Percentiles rank a stretch among this genome's conserved stretches.
phyloP scores from a whole-genome alignment of 2,329 filamentous ascomycete genomes.

The Trematosphaeria pertusa region DNA sequence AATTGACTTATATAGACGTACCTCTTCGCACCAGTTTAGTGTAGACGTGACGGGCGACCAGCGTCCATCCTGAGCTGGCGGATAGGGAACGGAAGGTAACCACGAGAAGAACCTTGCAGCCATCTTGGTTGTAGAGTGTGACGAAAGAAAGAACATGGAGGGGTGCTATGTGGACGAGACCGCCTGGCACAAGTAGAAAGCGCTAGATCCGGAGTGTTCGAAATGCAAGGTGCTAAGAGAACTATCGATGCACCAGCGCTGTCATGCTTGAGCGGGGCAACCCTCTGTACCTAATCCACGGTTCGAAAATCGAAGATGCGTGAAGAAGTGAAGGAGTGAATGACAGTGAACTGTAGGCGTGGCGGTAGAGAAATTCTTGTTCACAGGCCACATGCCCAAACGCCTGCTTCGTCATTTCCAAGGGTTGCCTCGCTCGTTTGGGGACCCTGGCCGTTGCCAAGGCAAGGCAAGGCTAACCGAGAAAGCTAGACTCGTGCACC shows the following conservation, averaged over 20 bases:
- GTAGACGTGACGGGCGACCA: slow-evolving; percentile 77
- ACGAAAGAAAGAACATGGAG: too few relatives aligned
- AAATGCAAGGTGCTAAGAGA: not conserved
- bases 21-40: slow-evolving; percentile 83
- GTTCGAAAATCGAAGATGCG: too few relatives aligned
- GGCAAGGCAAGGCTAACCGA: slow-evolving; percentile 13
- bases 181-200: too few relatives aligned
- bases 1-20: slow-evolving; percentile 36
- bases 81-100: slow-evolving; percentile 56
- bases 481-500: not conserved
- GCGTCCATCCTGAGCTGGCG: slow-evolving; percentile 62
- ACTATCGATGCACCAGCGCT: not conserved
- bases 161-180: too few relatives aligned
- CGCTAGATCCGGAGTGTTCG: not conserved
- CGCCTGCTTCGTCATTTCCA: slow-evolving; percentile 11
- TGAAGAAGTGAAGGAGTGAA: too few relatives aligned
- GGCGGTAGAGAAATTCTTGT: too few relatives aligned
- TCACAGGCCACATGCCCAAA: slow-evolving; percentile 3
- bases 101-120: slow-evolving; percentile 41
- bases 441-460: not conserved
- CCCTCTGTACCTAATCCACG: too few relatives aligned
- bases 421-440: slow-evolving; percentile 1
- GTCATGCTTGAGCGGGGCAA: not conserved
- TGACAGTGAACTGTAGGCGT: too few relatives aligned
- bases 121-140: slow-evolving; percentile 23